These are phyloP conservation scores for Clavispora santaluciae DNA, from an alignment of 805 yeast genomes.

Conservation along the genomic window DNA sequence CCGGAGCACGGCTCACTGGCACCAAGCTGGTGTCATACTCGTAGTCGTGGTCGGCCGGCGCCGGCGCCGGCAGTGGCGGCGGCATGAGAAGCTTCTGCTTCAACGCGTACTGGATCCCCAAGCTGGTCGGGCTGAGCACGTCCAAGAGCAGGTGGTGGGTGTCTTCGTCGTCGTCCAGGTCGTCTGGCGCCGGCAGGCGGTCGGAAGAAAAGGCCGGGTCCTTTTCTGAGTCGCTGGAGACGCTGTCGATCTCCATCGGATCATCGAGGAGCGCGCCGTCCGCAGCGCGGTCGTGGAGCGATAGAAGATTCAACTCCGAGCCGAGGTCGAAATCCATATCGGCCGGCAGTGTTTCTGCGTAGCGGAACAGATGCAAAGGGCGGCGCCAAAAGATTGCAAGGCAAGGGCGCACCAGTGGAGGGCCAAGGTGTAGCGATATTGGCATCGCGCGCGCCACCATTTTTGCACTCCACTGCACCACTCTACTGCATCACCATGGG, in stretches of 20 bases:
- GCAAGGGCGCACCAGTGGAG: too few species aligned
- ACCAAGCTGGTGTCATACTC: slow-evolving; percentile 23
- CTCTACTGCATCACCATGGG: slow-evolving; percentile 18
- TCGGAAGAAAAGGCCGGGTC: too few species aligned
- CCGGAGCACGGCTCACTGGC: neutral
- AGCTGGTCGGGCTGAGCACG: slow-evolving; percentile 33
- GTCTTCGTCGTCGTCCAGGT: slow-evolving; percentile 1
- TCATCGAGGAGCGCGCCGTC: slow-evolving; percentile 8
- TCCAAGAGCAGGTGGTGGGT: slow-evolving; percentile 10
- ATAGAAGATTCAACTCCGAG: slow-evolving; percentile 12
- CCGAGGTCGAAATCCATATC: slow-evolving; percentile 10
- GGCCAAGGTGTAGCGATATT: too few species aligned
- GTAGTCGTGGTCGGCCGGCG: slow-evolving; percentile 15
- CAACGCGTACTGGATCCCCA: slow-evolving; percentile 39
- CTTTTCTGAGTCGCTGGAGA: neutral
- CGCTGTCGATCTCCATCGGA: slow-evolving; percentile 20
- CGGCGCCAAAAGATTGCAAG: too few species aligned
- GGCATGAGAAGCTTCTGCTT: slow-evolving; percentile 27
- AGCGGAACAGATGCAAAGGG: too few species aligned
- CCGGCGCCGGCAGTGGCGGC: slow-evolving; percentile 23
- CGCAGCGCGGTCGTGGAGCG: slow-evolving; percentile 1
- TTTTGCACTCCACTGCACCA: neutral
- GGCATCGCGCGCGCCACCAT: neutral
- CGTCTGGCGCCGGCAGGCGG: neutral
- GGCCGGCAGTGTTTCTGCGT: too few species aligned